A percentile compares a stretch with the other conserved stretches of the same genome.
phyloP scores from a whole-genome alignment of 2,329 filamentous ascomycete genomes.

The Dactylellina haptotyla region DNA sequence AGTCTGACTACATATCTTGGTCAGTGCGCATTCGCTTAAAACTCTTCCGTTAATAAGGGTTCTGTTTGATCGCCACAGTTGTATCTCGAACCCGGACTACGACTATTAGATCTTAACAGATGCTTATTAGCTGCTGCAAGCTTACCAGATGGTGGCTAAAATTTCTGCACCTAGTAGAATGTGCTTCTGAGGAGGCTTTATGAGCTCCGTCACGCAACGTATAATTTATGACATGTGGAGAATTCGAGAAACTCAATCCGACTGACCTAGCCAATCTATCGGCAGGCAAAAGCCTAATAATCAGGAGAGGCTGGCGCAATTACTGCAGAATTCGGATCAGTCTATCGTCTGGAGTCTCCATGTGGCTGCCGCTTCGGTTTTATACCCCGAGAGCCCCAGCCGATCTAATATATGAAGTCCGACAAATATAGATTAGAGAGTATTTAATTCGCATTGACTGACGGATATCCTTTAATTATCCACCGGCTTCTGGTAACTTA shows the following conservation, averaged over 20 bases:
- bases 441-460: conserved; percentile 47
- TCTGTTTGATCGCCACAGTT: no score
- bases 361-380: conserved; percentile 34
- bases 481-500: conserved; percentile 42
- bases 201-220: background rate
- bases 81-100: no score
- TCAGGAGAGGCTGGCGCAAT: conserved; percentile 49
- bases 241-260: conserved; percentile 20
- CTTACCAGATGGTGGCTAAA: no score
- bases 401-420: conserved; percentile 31
- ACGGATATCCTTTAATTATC: conserved; percentile 40
- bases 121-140: no score
- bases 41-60: no score
- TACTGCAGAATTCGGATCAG: background rate
- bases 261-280: background rate
- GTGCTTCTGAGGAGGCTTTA: background rate
- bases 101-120: no score
- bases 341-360: conserved; percentile 2
- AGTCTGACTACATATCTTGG: no score
- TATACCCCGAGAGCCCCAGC: conserved; percentile 27
- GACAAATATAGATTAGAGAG: conserved; percentile 33
- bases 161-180: background rate
- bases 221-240: background rate
- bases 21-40: no score
- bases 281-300: conserved; percentile 19